Evolutionary conservation across 176 grass and related monocot species (phyloP), one percentile per base, ranked within the genome.

Genomic region (Aegilops speltoides): DNA sequence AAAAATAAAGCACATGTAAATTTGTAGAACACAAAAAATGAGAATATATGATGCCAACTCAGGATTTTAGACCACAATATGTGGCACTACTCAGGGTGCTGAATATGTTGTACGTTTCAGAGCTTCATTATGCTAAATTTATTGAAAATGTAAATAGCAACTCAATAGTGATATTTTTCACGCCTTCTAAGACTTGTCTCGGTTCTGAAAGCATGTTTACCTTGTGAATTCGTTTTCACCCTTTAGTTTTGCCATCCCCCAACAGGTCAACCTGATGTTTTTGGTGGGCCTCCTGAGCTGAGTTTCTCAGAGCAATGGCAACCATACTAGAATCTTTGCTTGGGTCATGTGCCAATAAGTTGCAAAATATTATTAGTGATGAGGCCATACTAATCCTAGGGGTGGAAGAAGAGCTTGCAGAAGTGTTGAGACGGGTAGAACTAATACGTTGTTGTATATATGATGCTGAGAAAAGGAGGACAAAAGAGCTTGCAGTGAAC

Each of bases 391-490:
- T 79, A 0, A 71, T 87, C n/a, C 67, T 93, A 0, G 48, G 81
- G 0, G 91, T 90, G 3, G 19, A 87, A 59, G 8, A 82, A 14
- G 84, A 90, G 12, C 28, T 90, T 12, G 78, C 3, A 16, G 76
- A 41, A 7, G 48, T 93, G 2, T 37, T 70, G 5, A 0, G 36
- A 24, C 82, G 29, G 7, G 38, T 85, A 69, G 12, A n/a, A 8
- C 74, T 65, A 22, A 72, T 93, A 26, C 70, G 71, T 3, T 61
- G 80, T 6, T 50, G 83, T 59, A 62, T 89, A 22, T 65, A 45
- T 15, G 33, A 70, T 9, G 84, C 84, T n/a, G 82, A 87, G 54
- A 36, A 68, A 3, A 93, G 68, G 62, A 76, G 76, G n/a, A 76
- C 1, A 17, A 23, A 64, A n/a, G 79, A 88, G 2, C 38, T 12